These are phyloP conservation scores for Botrytis byssoidea DNA, from an alignment of 2,329 filamentous ascomycete species.

Conservation along the genomic window DNA sequence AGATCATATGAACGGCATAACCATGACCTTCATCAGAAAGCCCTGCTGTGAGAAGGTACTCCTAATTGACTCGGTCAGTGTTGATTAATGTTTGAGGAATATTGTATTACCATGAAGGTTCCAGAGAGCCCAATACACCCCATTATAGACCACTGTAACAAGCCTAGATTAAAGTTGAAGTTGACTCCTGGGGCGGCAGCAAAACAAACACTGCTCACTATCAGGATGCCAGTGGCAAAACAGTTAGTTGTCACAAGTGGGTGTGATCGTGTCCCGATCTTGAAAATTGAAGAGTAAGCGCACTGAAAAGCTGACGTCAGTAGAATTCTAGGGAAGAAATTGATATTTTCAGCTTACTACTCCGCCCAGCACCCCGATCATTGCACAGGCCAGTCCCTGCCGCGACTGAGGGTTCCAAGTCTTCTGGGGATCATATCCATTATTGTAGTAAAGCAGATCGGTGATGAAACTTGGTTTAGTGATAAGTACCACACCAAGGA, in stretches of 20 bases:
- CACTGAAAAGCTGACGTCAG: background rate
- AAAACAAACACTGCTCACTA: background rate
- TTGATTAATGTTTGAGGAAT: background rate
- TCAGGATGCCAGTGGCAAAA: background rate
- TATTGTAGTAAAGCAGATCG: background rate
- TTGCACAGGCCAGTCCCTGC: background rate
- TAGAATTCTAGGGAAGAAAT: background rate
- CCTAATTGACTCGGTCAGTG: background rate
- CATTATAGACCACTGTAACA: background rate
- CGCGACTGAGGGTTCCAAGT: background rate
- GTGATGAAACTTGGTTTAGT: background rate
- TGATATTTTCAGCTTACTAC: background rate
- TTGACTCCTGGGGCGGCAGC: background rate
- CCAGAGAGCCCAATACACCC: constrained; percentile 1
- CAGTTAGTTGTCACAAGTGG: background rate
- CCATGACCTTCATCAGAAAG: constrained; percentile 1
- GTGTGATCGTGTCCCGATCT: background rate
- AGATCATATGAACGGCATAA: background rate
- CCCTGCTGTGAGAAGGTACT: background rate
- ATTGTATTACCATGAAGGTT: background rate
- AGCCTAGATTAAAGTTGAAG: background rate
- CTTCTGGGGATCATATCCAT: background rate
- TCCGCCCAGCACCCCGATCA: background rate
- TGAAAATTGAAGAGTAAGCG: background rate
- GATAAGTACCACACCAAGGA: background rate